phyloP scores from a whole-genome alignment of 176 grass and related monocot species.

The Tuctoria greenei region DNA sequence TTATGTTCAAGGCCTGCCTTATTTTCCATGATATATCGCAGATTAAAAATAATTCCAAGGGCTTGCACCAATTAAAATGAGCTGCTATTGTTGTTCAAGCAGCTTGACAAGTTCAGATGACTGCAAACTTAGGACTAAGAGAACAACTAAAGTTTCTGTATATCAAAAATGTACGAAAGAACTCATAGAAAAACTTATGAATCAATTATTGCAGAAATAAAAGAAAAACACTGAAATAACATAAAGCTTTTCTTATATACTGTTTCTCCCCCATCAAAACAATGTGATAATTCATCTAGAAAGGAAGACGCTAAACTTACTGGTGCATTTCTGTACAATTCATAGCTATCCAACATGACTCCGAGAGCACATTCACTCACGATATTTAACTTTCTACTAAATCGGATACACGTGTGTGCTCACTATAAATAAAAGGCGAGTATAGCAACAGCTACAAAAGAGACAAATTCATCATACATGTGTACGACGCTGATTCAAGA shows the following conservation, averaged over 20 bases:
- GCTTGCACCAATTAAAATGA: slow-evolving; percentile 6
- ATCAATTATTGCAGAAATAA: slow-evolving; percentile 1
- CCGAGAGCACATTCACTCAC: not conserved
- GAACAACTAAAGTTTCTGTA: slow-evolving; percentile 4
- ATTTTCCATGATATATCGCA: not conserved
- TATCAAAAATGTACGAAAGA: not conserved
- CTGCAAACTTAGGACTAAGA: not conserved
- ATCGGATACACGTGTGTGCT: not conserved
- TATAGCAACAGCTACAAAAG: not conserved
- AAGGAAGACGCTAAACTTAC: slow-evolving; percentile 4
- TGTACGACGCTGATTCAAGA: slow-evolving; percentile 37
- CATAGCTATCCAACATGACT: not conserved
- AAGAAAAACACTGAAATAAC: slow-evolving; percentile 5
- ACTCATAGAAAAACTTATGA: slow-evolving; percentile 6
- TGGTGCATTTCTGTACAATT: not conserved
- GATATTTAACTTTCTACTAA: not conserved
- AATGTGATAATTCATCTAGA: not conserved
- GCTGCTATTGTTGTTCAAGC: not conserved
- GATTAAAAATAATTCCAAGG: not conserved
- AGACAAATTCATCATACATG: slow-evolving; percentile 36
- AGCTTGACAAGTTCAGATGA: slow-evolving; percentile 4
- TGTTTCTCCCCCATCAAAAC: slow-evolving; percentile 16
- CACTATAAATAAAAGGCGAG: slow-evolving; percentile 8
- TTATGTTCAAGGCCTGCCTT: not conserved
- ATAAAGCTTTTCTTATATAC: not conserved